phyloP scores from a whole-genome alignment of 2,329 filamentous ascomycete genomes.

The Phyllosticta citrichinensis region DNA sequence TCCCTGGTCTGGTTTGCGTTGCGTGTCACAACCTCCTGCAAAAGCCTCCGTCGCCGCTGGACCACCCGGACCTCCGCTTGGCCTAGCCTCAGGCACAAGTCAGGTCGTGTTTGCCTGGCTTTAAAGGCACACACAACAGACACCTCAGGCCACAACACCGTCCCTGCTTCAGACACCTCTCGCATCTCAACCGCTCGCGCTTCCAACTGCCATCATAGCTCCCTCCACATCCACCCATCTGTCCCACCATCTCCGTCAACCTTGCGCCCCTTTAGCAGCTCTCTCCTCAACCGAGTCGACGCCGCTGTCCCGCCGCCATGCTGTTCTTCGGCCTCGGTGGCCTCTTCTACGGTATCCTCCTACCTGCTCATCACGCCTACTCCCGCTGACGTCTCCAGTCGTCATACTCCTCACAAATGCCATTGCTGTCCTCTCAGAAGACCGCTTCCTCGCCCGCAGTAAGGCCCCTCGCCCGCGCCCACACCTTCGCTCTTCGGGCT shows the following conservation, averaged over 20 bases:
- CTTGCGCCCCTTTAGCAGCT: neutral
- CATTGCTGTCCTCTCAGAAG: conserved; percentile 87
- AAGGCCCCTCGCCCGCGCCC: conserved; percentile 25
- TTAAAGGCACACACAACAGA: neutral
- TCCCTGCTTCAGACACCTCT: neutral
- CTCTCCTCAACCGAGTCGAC: neutral
- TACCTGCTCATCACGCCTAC: conserved; percentile 13
- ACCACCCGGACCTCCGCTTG: too few species aligned
- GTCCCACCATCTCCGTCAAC: neutral
- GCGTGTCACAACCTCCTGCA: too few species aligned
- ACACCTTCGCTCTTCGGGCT: neutral
- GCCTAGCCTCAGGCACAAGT: neutral
- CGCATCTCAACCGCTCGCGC: neutral
- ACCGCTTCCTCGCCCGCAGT: conserved; percentile 80
- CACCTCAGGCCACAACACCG: neutral
- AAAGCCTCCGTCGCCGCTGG: too few species aligned
- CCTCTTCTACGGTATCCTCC: conserved; percentile 57
- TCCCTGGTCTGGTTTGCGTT: too few species aligned
- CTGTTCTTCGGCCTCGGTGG: conserved; percentile 61
- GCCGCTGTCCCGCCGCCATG: conserved; percentile 35
- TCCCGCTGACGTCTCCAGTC: conserved; percentile 39
- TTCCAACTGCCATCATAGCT: neutral
- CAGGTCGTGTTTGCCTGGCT: neutral
- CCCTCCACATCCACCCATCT: neutral
- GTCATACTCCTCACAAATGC: conserved; percentile 85